Base-by-base conservation (phyloP, 2,329 filamentous ascomycete species). In the Colletotrichum chlorophyti region DNA sequence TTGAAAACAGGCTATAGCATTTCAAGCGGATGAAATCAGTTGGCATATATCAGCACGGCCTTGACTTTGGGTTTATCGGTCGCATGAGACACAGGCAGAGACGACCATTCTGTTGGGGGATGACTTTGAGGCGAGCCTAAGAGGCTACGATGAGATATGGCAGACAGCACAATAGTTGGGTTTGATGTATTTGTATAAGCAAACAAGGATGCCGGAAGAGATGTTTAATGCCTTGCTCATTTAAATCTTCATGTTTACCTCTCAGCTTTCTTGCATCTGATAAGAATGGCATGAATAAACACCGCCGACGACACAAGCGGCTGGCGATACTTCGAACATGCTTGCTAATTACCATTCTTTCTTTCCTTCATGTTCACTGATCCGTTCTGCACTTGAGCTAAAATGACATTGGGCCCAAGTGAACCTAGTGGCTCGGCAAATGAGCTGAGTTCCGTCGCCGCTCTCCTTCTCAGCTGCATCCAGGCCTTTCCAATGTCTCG, bases 71-170 rank as follows among this genome's bases (percentile, higher is more conserved):
- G 41, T 43, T 41, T 24, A 27, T 41, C 26, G 41, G 34, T 29
- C 41, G 23, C 32, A 11, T 31, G 43, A n/a, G 26, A 41, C 26
- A 24, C 27, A 31, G 38, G 38, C 24, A 27, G 17, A 40, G 32
- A 45, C 19, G n/a, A n/a, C n/a, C n/a, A 48, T 53, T 45, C 23
- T 54, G 45, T 27, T 19, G 43, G 31, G 45, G 49, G 32, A 46
- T 29, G 24, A 34, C 27, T 37, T 47, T 31, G 31, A 34, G 14
- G 41, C 34, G 31, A 21, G 9, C 51, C 15, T 38, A 23, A 12
- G 12, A 45, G 31, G 32, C 37, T 37, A 27, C 10, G 10, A 42
- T n/a, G n/a, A n/a, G 42, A 11, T 17, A 55, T 21, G 45, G 19
- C 51, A 57, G 50, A 31, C 23, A 31, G 43, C 40, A 29, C 27